A percentile compares a stretch with the other conserved stretches of the same genome.
Evolutionary conservation across 345 rosid species (phyloP).

Genomic region (Alliaria petiolata): DNA sequence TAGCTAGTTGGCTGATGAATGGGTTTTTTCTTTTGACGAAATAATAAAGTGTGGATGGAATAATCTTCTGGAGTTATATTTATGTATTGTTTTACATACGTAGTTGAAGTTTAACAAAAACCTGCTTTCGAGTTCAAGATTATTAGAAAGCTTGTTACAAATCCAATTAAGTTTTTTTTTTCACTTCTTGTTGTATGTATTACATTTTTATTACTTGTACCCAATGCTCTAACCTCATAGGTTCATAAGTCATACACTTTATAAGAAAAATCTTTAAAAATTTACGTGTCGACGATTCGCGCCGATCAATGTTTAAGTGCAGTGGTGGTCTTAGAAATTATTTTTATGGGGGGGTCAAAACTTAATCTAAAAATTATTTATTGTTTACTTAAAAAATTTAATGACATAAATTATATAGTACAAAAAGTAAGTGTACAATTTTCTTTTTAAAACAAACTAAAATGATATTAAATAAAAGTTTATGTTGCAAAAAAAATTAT

Average conservation of each 20-base stretch:
- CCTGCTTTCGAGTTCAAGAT: neutral
- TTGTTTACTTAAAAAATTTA: too few species aligned
- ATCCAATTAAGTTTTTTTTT: neutral
- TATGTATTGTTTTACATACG: neutral
- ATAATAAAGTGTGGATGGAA: conserved; percentile 9
- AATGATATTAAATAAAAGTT: too few species aligned
- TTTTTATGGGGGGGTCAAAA: too few species aligned
- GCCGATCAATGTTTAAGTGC: neutral
- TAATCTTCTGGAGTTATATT: neutral
- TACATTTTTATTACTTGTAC: neutral
- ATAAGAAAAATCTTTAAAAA: neutral
- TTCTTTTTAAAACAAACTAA: too few species aligned
- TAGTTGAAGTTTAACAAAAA: neutral
- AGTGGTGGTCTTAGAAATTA: too few species aligned
- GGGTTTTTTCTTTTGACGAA: conserved; percentile 12
- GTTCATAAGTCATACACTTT: neutral
- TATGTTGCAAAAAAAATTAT: too few species aligned
- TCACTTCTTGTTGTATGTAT: neutral
- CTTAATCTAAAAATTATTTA: too few species aligned
- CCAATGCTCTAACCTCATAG: neutral
- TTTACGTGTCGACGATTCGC: neutral
- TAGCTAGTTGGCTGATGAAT: conserved; percentile 1
- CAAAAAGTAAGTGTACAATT: too few species aligned
- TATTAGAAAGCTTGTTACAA: neutral
- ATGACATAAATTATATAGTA: too few species aligned